Percentiles rank a stretch among this genome's conserved stretches.
phyloP scores from a whole-genome alignment of 768 basidiomycete genomes.

The Leccinum variicolor region DNA sequence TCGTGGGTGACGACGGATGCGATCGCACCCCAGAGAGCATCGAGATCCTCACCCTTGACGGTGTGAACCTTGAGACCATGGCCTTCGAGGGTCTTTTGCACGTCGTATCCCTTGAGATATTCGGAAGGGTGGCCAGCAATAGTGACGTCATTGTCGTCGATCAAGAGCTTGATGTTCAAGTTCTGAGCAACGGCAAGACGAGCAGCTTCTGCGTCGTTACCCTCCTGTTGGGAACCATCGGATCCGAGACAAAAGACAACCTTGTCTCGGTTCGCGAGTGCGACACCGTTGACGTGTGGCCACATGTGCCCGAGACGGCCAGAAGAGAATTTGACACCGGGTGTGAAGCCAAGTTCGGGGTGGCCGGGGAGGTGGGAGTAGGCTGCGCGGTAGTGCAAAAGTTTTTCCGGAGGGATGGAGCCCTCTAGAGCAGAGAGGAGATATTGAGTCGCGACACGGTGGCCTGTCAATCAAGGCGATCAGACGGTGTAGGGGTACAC shows the following conservation, averaged over 20 bases:
- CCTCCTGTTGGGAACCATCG: conserved; percentile 90
- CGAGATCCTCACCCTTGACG: conserved; percentile 76
- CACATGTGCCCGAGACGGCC: conserved; percentile 93
- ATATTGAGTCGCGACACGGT: conserved; percentile 90
- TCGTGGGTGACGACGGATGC: conserved; percentile 50
- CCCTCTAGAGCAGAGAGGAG: conserved; percentile 78
- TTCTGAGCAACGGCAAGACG: conserved; percentile 80
- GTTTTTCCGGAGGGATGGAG: conserved; percentile 64
- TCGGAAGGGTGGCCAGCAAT: conserved; percentile 90
- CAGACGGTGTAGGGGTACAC: not conserved
- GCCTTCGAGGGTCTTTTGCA: conserved; percentile 70
- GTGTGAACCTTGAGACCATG: conserved; percentile 78
- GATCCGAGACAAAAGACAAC: conserved; percentile 82
- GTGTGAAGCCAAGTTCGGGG: conserved; percentile 85
- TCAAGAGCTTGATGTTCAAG: conserved; percentile 81
- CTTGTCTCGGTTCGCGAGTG: conserved; percentile 75
- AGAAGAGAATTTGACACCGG: conserved; percentile 91
- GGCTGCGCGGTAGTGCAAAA: conserved; percentile 83
- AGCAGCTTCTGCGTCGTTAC: conserved; percentile 88
- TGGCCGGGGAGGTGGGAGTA: conserved; percentile 86
- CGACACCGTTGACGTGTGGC: conserved; percentile 84
- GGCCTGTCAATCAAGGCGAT: conserved; percentile 45
- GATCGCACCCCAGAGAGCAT: conserved; percentile 70
- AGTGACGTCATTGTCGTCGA: conserved; percentile 91
- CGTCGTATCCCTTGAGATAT: conserved; percentile 76